phyloP scores from a whole-genome alignment of 2,329 filamentous ascomycete species.

The Aspergillus ruber region DNA sequence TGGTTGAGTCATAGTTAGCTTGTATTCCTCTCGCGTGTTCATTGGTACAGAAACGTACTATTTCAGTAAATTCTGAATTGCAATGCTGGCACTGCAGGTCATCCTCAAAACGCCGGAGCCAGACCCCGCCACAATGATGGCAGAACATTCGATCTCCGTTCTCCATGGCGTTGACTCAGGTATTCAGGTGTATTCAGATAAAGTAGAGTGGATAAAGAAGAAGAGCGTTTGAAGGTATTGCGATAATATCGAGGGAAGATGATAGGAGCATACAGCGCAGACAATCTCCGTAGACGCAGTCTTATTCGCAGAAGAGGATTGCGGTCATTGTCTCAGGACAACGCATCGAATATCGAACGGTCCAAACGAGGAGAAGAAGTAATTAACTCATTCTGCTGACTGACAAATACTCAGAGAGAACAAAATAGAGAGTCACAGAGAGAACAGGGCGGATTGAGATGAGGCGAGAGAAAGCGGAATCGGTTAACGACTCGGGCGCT shows the following conservation, averaged over 20 bases:
- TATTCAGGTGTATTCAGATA: not conserved
- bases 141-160: constrained; percentile 71
- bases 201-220: not conserved
- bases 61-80: constrained; percentile 71
- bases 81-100: constrained; percentile 73
- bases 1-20: constrained; percentile 7
- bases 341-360: not conserved
- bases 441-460: not conserved
- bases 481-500: too few species aligned
- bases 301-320: not conserved
- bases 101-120: constrained; percentile 62
- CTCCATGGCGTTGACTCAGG: constrained; percentile 22
- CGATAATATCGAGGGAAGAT: not conserved
- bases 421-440: not conserved
- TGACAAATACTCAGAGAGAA: not conserved
- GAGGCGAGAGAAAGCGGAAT: not conserved
- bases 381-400: not conserved
- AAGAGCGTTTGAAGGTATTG: not conserved
- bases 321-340: not conserved
- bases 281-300: not conserved
- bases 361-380: too few species aligned
- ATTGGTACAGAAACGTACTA: constrained; percentile 53
- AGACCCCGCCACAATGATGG: constrained; percentile 73
- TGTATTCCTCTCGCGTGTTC: not conserved
- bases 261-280: too few species aligned